These are phyloP conservation scores for Hyaloperonospora arabidopsidis DNA, from an alignment of 352 stramenopile species.

Conservation along the genomic window DNA sequence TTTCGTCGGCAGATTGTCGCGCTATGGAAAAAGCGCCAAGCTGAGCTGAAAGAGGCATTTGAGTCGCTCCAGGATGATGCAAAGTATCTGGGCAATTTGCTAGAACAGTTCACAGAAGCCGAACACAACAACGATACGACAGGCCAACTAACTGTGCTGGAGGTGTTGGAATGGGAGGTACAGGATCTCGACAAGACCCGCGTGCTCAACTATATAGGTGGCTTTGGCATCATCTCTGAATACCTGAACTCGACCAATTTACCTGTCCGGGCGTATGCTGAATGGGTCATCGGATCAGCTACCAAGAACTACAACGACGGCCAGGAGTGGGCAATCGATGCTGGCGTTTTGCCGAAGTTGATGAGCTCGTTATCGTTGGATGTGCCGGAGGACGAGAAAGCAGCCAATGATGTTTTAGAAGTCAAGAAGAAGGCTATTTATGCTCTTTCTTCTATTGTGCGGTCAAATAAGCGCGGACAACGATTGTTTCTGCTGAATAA, in stretches of 20 bases:
- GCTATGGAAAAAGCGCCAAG: constrained; percentile 79
- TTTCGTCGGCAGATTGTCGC: constrained; percentile 67
- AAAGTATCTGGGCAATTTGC: constrained; percentile 64
- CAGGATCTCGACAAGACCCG: constrained; percentile 84
- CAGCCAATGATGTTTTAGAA: constrained; percentile 39
- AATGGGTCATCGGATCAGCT: constrained; percentile 69
- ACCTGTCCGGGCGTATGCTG: constrained; percentile 43
- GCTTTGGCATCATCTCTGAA: constrained; percentile 61
- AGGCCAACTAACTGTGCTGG: constrained; percentile 48
- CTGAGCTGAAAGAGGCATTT: constrained; percentile 70
- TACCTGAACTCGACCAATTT: constrained; percentile 70
- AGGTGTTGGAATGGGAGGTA: constrained; percentile 81
- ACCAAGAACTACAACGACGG: constrained; percentile 81
- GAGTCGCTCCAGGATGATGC: constrained; percentile 74
- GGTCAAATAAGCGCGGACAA: constrained; percentile 59
- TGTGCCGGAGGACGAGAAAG: constrained; percentile 9
- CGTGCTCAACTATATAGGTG: constrained; percentile 80
- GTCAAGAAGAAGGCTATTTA: constrained; percentile 83
- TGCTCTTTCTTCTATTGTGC: constrained; percentile 62
- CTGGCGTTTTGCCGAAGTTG: constrained; percentile 60
- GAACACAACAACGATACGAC: constrained; percentile 38
- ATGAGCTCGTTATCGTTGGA: constrained; percentile 48
- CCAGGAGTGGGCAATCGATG: constrained; percentile 73
- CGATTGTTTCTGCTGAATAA: constrained; percentile 49
- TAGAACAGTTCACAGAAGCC: constrained; percentile 61